Conservation (phyloP, 2,329 filamentous ascomycete genomes). For the Berkeleyomyces basicola region DNA sequence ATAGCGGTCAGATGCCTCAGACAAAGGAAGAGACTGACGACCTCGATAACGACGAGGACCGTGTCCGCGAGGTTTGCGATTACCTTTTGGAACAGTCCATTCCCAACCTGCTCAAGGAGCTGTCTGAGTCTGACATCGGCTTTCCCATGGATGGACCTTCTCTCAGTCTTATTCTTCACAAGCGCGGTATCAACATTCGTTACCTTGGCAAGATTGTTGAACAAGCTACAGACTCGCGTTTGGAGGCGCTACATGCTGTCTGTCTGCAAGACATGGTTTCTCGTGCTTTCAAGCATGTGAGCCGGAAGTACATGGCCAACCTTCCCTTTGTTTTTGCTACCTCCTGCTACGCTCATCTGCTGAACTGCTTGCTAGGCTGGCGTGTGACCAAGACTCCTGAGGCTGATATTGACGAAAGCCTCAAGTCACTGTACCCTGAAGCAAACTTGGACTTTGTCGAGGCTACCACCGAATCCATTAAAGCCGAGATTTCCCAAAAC, state of each 20-base stretch:
- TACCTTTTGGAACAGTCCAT: slow-evolving; percentile 64
- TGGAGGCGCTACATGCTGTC: slow-evolving; percentile 62
- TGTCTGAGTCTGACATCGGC: slow-evolving; percentile 82
- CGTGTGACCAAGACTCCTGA: slow-evolving; percentile 61
- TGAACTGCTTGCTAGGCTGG: slow-evolving; percentile 81
- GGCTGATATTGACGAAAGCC: slow-evolving; percentile 56
- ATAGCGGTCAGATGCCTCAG: slow-evolving; percentile 80
- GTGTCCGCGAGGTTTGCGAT: slow-evolving; percentile 69
- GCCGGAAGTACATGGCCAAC: slow-evolving; percentile 61
- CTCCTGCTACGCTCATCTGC: slow-evolving; percentile 64
- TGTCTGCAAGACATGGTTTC: slow-evolving; percentile 83
- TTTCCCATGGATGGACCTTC: slow-evolving; percentile 98
- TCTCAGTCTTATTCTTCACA: slow-evolving; percentile 74
- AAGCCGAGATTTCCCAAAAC: slow-evolving; percentile 53
- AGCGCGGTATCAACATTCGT: slow-evolving; percentile 90
- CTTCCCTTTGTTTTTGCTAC: slow-evolving; percentile 67
- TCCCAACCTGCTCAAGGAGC: slow-evolving; percentile 69
- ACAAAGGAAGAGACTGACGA: slow-evolving; percentile 79
- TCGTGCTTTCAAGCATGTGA: slow-evolving; percentile 89
- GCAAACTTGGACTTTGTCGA: slow-evolving; percentile 67
- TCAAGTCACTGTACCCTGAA: slow-evolving; percentile 65
- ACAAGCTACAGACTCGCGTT: slow-evolving; percentile 47
- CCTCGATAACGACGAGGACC: slow-evolving; percentile 67
- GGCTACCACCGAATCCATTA: slow-evolving; percentile 57
- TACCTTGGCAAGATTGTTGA: slow-evolving; percentile 78